Evolutionary conservation across 805 yeast genomes (phyloP).

Genomic region (Saccharomycopsis amapae): DNA sequence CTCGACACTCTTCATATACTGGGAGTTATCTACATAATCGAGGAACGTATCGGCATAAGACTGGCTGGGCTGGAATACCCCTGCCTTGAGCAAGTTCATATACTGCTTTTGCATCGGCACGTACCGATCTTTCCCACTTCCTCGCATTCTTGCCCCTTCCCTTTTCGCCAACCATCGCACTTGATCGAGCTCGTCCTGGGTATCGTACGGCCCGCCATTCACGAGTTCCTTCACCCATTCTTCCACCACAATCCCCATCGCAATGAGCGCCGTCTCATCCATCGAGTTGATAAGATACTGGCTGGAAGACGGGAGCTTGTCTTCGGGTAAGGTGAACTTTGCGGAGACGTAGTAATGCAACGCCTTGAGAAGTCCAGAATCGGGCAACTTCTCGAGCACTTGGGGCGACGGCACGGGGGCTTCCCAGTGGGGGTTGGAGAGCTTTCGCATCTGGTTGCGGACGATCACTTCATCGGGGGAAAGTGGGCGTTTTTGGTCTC

Average conservation of each 20-base stretch:
- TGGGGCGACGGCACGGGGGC: not conserved
- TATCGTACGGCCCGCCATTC: not conserved
- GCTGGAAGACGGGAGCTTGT: not conserved
- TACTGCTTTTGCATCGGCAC: not conserved
- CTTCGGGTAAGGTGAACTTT: not conserved
- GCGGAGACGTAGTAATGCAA: conserved; percentile 16
- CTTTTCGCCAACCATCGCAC: not conserved
- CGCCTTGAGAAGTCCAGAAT: conserved; percentile 12
- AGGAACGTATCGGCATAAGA: not conserved
- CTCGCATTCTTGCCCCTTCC: not conserved
- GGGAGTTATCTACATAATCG: not conserved
- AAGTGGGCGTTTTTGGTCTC: no score
- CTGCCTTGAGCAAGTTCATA: no score
- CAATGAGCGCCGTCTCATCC: conserved; percentile 19
- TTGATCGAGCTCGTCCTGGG: not conserved
- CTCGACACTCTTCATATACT: no score
- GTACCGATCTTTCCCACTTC: not conserved
- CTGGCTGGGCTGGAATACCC: no score
- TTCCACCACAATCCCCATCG: conserved; percentile 19
- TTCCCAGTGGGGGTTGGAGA: not conserved
- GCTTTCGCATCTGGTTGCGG: no score
- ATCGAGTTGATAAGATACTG: not conserved
- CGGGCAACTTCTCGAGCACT: conserved; percentile 5
- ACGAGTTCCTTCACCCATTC: conserved; percentile 15
- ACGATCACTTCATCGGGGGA: no score